Conservation (phyloP, 371 early-diverging fungal genomes). For the Mucor saturninus region DNA sequence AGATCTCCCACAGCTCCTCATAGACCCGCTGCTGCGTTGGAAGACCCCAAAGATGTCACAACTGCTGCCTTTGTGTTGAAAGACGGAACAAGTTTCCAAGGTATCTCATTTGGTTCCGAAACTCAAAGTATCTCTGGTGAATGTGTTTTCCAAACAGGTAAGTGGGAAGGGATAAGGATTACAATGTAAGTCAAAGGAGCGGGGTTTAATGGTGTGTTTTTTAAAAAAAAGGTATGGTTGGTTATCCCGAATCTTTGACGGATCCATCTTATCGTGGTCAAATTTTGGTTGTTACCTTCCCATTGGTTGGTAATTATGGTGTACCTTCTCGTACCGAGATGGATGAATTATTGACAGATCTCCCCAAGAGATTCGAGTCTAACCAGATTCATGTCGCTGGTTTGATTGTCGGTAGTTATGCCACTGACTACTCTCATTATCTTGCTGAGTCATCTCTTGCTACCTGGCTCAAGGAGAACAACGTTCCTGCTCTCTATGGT, state of each 20-base stretch:
- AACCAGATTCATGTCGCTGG: slow-evolving; percentile 84
- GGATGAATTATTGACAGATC: slow-evolving; percentile 80
- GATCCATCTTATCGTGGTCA: slow-evolving; percentile 97
- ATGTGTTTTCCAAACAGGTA: slow-evolving; percentile 98
- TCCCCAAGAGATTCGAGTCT: slow-evolving; percentile 87
- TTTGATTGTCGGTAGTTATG: slow-evolving; percentile 89
- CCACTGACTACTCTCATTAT: slow-evolving; percentile 90
- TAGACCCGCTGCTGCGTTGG: slow-evolving; percentile 62
- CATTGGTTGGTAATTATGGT: slow-evolving; percentile 92
- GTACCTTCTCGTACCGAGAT: slow-evolving; percentile 76
- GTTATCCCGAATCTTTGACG: slow-evolving; percentile 94
- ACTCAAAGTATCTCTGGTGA: slow-evolving; percentile 87
- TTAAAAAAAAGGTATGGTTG: slow-evolving; percentile 52
- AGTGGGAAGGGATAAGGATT: slow-evolving; percentile 11
- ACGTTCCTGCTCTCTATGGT: slow-evolving; percentile 90
- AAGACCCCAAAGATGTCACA: slow-evolving; percentile 52
- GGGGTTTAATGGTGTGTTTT: not conserved
- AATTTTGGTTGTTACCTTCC: slow-evolving; percentile 91
- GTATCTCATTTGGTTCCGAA: slow-evolving; percentile 94
- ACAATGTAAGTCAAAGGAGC: not conserved
- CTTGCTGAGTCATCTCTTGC: slow-evolving; percentile 85
- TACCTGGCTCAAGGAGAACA: slow-evolving; percentile 86
- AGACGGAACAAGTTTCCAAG: slow-evolving; percentile 88
- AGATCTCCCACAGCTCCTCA: slow-evolving; percentile 53
- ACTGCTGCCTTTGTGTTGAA: slow-evolving; percentile 78